Evolutionary conservation across 148 eudicot species (phyloP).

Genomic region (Amaranthus cruentus): DNA sequence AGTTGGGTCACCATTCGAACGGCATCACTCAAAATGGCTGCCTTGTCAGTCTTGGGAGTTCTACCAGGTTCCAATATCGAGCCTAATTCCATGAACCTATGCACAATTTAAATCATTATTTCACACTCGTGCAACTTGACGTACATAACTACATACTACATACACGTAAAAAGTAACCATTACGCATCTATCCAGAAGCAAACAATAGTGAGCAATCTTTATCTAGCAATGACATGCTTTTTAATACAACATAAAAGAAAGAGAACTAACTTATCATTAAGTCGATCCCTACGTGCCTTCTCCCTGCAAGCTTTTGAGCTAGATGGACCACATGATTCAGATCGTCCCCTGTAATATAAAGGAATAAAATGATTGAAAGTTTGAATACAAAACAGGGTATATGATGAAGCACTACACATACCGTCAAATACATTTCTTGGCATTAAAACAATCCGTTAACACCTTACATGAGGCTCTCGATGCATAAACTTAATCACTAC

Average conservation of each 20-base stretch:
- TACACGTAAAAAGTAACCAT: not conserved
- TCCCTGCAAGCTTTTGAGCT: conserved; percentile 85
- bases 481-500: not conserved
- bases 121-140: not conserved
- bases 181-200: not conserved
- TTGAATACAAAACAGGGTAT: not conserved
- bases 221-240: not conserved
- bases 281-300: conserved; percentile 71
- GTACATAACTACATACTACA: not conserved
- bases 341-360: conserved; percentile 49
- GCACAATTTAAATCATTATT: conserved; percentile 14
- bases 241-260: not conserved
- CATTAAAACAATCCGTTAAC: not conserved
- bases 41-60: conserved; percentile 64
- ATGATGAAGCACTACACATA: not conserved
- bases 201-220: not conserved
- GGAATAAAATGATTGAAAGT: not conserved
- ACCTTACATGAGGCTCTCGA: conserved; percentile 6
- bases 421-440: not conserved
- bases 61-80: conserved; percentile 64
- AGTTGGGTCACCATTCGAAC: conserved; percentile 61
- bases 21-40: conserved; percentile 67
- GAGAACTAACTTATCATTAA: conserved; percentile 60
- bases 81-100: conserved; percentile 64
- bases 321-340: conserved; percentile 64